Conservation (phyloP, 2,329 filamentous ascomycete species). For the Aspergillus fischeri region DNA sequence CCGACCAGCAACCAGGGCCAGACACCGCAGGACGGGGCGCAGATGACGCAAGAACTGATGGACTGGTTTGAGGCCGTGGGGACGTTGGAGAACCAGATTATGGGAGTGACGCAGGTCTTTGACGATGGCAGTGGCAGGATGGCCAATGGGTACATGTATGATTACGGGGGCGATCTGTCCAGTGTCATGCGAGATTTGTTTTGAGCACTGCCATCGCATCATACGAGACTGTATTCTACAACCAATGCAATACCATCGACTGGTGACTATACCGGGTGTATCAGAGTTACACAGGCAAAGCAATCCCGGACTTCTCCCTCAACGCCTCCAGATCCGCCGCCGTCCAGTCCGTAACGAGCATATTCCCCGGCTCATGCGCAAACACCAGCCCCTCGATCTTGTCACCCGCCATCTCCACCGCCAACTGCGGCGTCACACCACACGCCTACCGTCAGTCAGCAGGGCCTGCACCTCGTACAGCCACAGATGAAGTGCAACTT, state of each 20-base stretch:
- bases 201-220: neutral
- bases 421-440: conserved; percentile 63
- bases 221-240: neutral
- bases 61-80: conserved; percentile 61
- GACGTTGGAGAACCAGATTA: conserved; percentile 44
- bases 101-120: conserved; percentile 22
- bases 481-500: neutral
- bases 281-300: neutral
- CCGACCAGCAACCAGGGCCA: conserved; percentile 47
- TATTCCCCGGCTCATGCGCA: conserved; percentile 59
- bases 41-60: conserved; percentile 56
- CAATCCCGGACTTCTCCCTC: neutral
- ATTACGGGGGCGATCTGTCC: conserved; percentile 55
- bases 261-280: too few species aligned
- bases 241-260: too few species aligned
- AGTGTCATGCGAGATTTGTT: conserved; percentile 52
- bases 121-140: conserved; percentile 18
- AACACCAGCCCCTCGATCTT: conserved; percentile 54
- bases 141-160: conserved; percentile 38
- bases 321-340: conserved; percentile 37
- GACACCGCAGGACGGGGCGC: conserved; percentile 47
- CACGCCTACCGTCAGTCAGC: conserved; percentile 57
- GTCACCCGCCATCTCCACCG: conserved; percentile 51
- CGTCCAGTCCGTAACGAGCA: conserved; percentile 55
- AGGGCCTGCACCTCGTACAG: conserved; percentile 33